These are phyloP conservation scores for Brassica juncea DNA, from an alignment of 345 rosid species.

Conservation along the genomic window DNA sequence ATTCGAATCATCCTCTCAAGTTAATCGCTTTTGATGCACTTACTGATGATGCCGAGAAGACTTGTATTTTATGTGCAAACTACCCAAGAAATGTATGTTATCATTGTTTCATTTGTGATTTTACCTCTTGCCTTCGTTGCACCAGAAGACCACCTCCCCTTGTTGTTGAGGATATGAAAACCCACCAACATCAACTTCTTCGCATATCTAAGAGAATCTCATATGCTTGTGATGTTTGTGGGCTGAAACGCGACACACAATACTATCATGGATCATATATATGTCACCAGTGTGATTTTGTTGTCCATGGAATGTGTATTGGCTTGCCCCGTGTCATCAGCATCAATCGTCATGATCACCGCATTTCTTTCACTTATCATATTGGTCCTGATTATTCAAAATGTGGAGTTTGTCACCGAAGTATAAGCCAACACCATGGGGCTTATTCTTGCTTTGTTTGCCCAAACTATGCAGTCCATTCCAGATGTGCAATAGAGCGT, in stretches of 20 bases:
- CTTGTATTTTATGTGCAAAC: background rate
- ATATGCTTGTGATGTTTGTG: constrained; percentile 6
- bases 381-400: background rate
- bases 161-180: background rate
- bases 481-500: background rate
- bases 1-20: background rate
- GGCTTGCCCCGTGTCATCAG: background rate
- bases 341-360: background rate
- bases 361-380: background rate
- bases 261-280: background rate
- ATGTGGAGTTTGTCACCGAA: background rate
- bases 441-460: background rate
- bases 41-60: background rate
- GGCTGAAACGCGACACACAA: background rate
- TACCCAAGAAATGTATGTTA: background rate
- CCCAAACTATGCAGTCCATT: background rate
- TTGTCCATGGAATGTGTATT: background rate
- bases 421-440: background rate
- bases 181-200: background rate
- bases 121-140: background rate
- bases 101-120: constrained; percentile 4
- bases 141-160: background rate
- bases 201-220: background rate
- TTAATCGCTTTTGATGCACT: background rate
- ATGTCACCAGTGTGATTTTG: background rate